Base-by-base conservation (phyloP, 805 yeast species). In the Candida insectalens region DNA sequence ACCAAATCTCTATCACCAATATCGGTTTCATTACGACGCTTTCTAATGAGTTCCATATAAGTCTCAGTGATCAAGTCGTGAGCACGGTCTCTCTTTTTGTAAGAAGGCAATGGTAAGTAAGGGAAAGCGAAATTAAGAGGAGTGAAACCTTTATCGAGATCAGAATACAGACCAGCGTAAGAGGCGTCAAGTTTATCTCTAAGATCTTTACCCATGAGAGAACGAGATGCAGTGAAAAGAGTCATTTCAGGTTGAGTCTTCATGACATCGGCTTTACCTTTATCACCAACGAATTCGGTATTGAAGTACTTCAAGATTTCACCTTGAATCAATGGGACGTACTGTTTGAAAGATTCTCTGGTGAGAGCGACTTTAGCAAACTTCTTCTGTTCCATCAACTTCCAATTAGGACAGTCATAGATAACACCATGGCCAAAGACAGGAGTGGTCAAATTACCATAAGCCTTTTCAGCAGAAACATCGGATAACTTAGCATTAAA, bases 351-450 rank as follows among this genome's bases (percentile, higher is more conserved):
- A 1, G 94, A 74, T 29, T 83, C 95, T 43, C 72, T 74, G 19
- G 95, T 82, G 47, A 92, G 69, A 16, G 96, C 94, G 35, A 74
- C 73, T 62, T 92, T 92, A 42, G 88, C 94, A 51, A 92, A 92
- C 65, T 87, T 92, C 74, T 92, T 92, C 62, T 92, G 98, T 58
- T 92, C 98, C 98, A 92, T 92, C 51, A 92, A 72, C 45, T 87
- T 76, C 50, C 76, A 63, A 63, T 92, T 92, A 42, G 98, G 85
- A 62, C 96, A 89, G 63, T 92, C 98, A 57, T 92, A 92, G 34
- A 92, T 83, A 35, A 92, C 98, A 50, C 97, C 98, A 52, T 87
- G 77, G 49, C 98, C 98, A 47, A 92, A 92, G 12, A 87, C 96
- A 10, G 98, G 98, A n/a, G 97, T 89, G n/a, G 98, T 92, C 60